Percentiles rank a stretch among this genome's conserved stretches.
These are phyloP conservation scores for Prunus mira DNA, from an alignment of 306 rosid genomes.

Conservation along the genomic window DNA sequence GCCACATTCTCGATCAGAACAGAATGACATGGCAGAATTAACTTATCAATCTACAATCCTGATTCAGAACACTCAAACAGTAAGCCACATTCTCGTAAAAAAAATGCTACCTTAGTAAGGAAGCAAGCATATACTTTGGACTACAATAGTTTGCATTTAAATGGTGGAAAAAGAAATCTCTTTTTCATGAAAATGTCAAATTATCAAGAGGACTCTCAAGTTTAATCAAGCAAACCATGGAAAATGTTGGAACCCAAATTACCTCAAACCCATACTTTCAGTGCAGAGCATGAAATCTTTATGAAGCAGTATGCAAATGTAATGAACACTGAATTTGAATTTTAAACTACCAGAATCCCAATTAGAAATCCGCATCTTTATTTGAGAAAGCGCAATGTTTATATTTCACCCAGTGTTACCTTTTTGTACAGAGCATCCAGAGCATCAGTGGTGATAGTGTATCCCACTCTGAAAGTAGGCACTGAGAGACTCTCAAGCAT, in stretches of 20 bases:
- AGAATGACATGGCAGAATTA: background rate
- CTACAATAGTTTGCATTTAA: background rate
- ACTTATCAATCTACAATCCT: background rate
- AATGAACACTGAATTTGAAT: background rate
- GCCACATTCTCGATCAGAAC: background rate
- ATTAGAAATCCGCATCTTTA: background rate
- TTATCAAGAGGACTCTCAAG: background rate
- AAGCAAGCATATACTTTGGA: background rate
- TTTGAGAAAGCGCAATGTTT: background rate
- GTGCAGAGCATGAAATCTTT: background rate
- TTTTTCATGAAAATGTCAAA: conserved; percentile 14
- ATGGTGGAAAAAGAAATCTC: background rate
- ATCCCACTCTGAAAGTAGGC: conserved; percentile 93
- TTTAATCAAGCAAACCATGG: background rate
- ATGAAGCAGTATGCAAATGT: background rate
- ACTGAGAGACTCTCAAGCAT: conserved; percentile 83
- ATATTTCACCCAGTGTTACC: conserved; percentile 30
- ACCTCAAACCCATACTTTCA: background rate
- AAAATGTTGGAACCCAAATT: background rate
- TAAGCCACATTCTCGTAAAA: background rate
- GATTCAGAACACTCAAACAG: background rate
- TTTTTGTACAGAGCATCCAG: conserved; percentile 91
- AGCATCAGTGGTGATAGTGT: conserved; percentile 75
- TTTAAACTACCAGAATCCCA: background rate
- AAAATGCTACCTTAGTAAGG: background rate